Percentiles rank a stretch among this genome's conserved stretches.
These are phyloP conservation scores for Rosa lucieae DNA, from an alignment of 306 rosid species.

Conservation along the genomic window DNA sequence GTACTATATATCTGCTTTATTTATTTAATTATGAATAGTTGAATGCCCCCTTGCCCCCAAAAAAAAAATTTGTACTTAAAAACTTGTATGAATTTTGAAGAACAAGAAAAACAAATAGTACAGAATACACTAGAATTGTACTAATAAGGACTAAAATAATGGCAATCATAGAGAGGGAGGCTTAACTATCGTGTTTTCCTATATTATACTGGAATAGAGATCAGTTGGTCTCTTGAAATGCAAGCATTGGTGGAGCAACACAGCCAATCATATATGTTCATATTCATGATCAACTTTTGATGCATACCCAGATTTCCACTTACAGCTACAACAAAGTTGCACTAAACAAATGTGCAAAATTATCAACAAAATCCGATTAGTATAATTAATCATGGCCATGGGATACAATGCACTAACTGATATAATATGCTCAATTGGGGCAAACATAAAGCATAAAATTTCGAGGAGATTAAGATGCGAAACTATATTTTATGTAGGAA, in stretches of 20 bases:
- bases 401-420: constrained; percentile 31
- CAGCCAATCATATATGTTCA: not conserved
- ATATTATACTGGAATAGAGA: not conserved
- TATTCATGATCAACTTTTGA: not conserved
- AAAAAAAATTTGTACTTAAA: not conserved
- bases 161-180: not conserved
- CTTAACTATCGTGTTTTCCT: not conserved
- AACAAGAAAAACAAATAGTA: not conserved
- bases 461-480: constrained; percentile 74
- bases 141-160: not conserved
- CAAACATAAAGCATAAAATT: constrained; percentile 31
- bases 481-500: not conserved
- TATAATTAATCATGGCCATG: constrained; percentile 28
- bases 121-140: not conserved
- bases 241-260: constrained; percentile 6
- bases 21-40: not conserved
- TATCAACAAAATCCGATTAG: constrained; percentile 10
- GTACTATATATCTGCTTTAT: not conserved
- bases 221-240: constrained; percentile 13
- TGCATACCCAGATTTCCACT: constrained; percentile 10
- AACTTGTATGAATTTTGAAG: not conserved
- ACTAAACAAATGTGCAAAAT: constrained; percentile 5
- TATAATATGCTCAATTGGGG: constrained; percentile 26
- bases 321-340: not conserved
- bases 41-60: not conserved